These are phyloP conservation scores for Aspergillus panamensis DNA, from an alignment of 495 filamentous ascomycete species.

Conservation along the genomic window DNA sequence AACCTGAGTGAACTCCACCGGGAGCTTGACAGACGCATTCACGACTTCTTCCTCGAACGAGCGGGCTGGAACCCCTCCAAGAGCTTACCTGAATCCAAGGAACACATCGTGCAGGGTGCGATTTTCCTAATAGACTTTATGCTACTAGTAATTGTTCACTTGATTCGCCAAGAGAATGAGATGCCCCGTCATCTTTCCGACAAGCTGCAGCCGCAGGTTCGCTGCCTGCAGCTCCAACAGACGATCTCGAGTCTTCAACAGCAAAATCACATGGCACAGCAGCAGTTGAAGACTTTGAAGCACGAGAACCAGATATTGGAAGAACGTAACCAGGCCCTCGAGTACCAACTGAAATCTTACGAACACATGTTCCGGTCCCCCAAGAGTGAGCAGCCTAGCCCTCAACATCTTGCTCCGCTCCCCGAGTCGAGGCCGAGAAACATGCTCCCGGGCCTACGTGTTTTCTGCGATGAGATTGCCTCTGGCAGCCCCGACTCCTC, in stretches of 20 bases:
- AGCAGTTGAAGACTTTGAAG: slow-evolving; percentile 37
- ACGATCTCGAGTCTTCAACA: slow-evolving; percentile 37
- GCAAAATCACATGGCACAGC: slow-evolving; percentile 38
- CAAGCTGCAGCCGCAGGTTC: slow-evolving; percentile 42
- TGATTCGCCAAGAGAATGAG: slow-evolving; percentile 42
- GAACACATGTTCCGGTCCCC: slow-evolving; percentile 43
- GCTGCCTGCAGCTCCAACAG: slow-evolving; percentile 45
- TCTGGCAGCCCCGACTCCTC: slow-evolving; percentile 25
- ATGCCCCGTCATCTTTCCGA: slow-evolving; percentile 39
- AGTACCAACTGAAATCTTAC: slow-evolving; percentile 43
- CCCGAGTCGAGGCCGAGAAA: slow-evolving; percentile 36
- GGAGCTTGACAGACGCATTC: slow-evolving; percentile 40
- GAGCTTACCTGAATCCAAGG: slow-evolving; percentile 45
- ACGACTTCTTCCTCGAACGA: slow-evolving; percentile 44
- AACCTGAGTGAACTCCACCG: slow-evolving; percentile 44
- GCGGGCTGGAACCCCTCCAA: slow-evolving; percentile 48
- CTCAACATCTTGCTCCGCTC: slow-evolving; percentile 27
- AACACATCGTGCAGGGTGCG: slow-evolving; percentile 46
- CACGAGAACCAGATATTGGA: slow-evolving; percentile 39
- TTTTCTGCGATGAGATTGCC: slow-evolving; percentile 41
- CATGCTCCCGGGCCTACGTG: slow-evolving; percentile 39
- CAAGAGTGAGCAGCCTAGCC: slow-evolving; percentile 34
- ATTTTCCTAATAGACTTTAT: slow-evolving; percentile 46
- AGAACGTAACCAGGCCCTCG: slow-evolving; percentile 40
- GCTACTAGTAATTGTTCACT: slow-evolving; percentile 38